Evolutionary conservation across 495 filamentous ascomycete genomes (phyloP).

Genomic region (Xylaria longipes): DNA sequence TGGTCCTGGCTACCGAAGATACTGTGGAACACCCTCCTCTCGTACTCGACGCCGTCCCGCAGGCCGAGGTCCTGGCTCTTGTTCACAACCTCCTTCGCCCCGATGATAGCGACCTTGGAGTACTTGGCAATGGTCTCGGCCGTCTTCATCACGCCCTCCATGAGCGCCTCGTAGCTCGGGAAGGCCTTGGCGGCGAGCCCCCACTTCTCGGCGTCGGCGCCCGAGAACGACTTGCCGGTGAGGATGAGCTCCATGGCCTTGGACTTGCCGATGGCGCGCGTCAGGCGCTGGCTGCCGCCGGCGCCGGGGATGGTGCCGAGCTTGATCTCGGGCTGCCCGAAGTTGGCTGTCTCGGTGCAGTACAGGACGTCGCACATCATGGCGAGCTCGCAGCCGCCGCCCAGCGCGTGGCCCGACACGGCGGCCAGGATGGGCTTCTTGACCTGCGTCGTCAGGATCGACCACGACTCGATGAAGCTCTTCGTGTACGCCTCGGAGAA

Average conservation of each 20-base stretch:
- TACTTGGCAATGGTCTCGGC: conserved; percentile 89
- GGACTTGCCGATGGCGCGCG: conserved; percentile 83
- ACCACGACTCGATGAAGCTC: conserved; percentile 96
- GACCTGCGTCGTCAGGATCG: conserved; percentile 75
- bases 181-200: conserved; percentile 86
- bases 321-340: conserved; percentile 97
- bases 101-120: conserved; percentile 79
- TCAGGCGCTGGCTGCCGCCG: conserved; percentile 89
- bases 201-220: conserved; percentile 85
- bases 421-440: conserved; percentile 94
- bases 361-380: conserved; percentile 97
- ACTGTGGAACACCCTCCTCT: conserved; percentile 88
- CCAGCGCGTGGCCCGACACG: conserved; percentile 91
- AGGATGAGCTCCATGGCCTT: conserved; percentile 94
- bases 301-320: conserved; percentile 91
- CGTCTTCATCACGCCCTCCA: conserved; percentile 77
- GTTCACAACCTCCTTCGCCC: conserved; percentile 97
- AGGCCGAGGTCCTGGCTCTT: conserved; percentile 90
- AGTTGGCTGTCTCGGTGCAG: conserved; percentile 80
- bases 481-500: conserved; percentile 83
- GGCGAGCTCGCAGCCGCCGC: conserved; percentile 96
- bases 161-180: conserved; percentile 78
- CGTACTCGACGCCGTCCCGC: conserved; percentile 91
- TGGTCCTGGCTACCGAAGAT: conserved; percentile 94
- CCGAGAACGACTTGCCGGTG: conserved; percentile 82